phyloP scores from a whole-genome alignment of 78 protist species.

The Dictyostelium purpureum region DNA sequence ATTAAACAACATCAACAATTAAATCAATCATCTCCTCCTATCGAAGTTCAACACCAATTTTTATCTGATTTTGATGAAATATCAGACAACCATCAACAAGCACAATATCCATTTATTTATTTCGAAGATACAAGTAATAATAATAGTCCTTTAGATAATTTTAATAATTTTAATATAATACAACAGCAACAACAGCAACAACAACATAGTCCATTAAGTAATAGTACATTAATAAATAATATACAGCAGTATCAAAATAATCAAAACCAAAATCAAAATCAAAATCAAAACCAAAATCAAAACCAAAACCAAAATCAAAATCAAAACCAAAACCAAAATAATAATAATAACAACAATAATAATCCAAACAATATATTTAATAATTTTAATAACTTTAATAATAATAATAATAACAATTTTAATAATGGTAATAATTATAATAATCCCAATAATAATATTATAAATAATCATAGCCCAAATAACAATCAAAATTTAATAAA shows the following conservation, averaged over 20 bases:
- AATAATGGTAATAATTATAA: constrained; percentile 16
- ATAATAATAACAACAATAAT: not conserved
- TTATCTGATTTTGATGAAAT: constrained; percentile 19
- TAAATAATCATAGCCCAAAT: constrained; percentile 23
- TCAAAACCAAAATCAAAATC: not conserved
- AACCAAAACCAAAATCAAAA: too few relatives aligned
- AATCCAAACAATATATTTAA: constrained; percentile 13
- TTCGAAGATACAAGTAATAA: not conserved
- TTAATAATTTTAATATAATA: not conserved
- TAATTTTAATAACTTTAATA: constrained; percentile 7
- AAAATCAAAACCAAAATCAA: too few relatives aligned
- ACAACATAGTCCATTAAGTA: constrained; percentile 2
- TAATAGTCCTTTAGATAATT: not conserved
- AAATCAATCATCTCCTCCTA: constrained; percentile 33
- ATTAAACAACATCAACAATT: not conserved
- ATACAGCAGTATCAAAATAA: not conserved
- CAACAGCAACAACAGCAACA: constrained; percentile 13
- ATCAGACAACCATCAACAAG: not conserved
- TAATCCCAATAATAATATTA: not conserved
- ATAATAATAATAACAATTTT: constrained; percentile 11
- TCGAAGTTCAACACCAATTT: constrained; percentile 31
- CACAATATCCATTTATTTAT: not conserved
- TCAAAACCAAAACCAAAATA: too few relatives aligned
- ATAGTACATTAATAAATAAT: not conserved
- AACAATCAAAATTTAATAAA: not conserved